Conservation (phyloP, 192 early-diverging fungal genomes). For the Rhizophagus sp. region DNA sequence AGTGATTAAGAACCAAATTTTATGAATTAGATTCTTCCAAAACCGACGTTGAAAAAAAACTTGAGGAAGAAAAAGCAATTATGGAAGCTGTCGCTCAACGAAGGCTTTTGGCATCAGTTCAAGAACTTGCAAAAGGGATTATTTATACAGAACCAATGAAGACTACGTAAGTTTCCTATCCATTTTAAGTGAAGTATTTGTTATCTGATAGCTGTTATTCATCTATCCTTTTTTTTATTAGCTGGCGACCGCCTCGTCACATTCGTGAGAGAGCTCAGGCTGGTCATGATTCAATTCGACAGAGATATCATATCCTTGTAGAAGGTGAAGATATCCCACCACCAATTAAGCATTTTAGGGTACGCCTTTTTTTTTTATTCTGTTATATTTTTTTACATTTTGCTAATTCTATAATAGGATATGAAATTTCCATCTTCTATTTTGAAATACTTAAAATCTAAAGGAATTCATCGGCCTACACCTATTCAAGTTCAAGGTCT, state of each 20-base stretch:
- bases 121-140: conserved; percentile 85
- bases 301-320: conserved; percentile 85
- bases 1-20: background rate
- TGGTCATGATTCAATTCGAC: conserved; percentile 59
- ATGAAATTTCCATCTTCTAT: conserved; percentile 87
- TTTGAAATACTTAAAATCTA: conserved; percentile 74
- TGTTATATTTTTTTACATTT: background rate
- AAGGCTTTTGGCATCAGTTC: conserved; percentile 81
- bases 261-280: conserved; percentile 60
- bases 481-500: conserved; percentile 98
- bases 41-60: conserved; percentile 75
- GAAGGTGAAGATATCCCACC: conserved; percentile 87
- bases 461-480: conserved; percentile 86
- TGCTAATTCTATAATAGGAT: conserved; percentile 41
- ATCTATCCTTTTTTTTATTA: conserved; percentile 19
- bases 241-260: conserved; percentile 79
- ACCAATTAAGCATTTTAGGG: conserved; percentile 77
- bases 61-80: conserved; percentile 84
- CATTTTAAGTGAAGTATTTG: background rate
- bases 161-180: conserved; percentile 51
- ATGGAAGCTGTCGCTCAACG: conserved; percentile 77
- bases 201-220: background rate
- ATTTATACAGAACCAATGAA: conserved; percentile 85
- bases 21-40: conserved; percentile 42
- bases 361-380: conserved; percentile 29